These are phyloP conservation scores for Pueraria montana DNA, from an alignment of 306 rosid genomes.

Conservation along the genomic window DNA sequence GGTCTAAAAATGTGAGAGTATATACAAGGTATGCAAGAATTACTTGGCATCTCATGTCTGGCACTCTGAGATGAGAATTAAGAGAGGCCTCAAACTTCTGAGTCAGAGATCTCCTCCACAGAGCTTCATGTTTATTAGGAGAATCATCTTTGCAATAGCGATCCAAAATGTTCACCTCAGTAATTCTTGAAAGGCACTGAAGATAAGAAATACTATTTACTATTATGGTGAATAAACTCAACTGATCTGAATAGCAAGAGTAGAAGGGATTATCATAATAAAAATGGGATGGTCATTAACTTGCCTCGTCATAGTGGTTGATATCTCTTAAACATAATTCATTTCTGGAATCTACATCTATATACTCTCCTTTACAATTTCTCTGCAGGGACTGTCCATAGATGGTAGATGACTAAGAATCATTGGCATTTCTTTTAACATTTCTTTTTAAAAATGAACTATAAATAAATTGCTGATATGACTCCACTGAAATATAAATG, in stretches of 20 bases:
- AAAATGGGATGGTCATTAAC: constrained; percentile 33
- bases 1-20: neutral
- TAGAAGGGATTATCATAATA: neutral
- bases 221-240: neutral
- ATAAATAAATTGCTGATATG: neutral
- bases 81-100: constrained; percentile 10
- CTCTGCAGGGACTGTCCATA: constrained; percentile 57
- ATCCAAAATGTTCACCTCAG: constrained; percentile 45
- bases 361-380: constrained; percentile 63
- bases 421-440: neutral
- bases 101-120: constrained; percentile 50
- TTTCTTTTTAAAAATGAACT: neutral
- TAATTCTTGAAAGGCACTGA: constrained; percentile 60
- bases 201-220: neutral
- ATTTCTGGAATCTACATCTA: constrained; percentile 45
- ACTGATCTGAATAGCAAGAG: neutral
- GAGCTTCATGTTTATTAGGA: constrained; percentile 6
- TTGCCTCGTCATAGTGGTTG: constrained; percentile 42
- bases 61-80: constrained; percentile 34
- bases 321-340: constrained; percentile 51
- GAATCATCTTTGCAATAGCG: constrained; percentile 41
- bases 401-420: neutral
- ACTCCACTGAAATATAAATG: neutral
- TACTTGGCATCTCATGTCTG: constrained; percentile 57
- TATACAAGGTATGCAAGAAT: neutral